Conservation (phyloP, 2,329 filamentous ascomycete genomes). For the Colletotrichum plurivorum region DNA sequence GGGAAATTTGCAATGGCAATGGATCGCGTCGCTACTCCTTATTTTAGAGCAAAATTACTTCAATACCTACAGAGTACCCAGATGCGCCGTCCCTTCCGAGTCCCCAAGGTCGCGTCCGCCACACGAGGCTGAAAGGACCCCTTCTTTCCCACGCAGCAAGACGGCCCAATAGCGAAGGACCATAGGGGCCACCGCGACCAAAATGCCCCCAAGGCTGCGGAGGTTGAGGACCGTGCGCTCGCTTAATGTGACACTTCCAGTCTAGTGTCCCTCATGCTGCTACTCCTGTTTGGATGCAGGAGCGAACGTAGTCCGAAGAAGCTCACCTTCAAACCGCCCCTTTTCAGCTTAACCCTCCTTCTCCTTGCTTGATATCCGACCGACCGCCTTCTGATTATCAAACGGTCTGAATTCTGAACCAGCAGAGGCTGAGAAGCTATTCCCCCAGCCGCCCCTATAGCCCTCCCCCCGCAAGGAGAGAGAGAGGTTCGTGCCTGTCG, state of each 20-base stretch:
- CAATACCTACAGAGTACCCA: neutral
- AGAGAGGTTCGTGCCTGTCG: slow-evolving; percentile 14
- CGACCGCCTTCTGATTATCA: slow-evolving; percentile 36
- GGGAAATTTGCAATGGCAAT: slow-evolving; percentile 2
- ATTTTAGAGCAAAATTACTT: neutral
- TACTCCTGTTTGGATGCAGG: slow-evolving; percentile 40
- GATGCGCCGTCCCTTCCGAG: neutral
- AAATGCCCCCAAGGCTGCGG: slow-evolving; percentile 29
- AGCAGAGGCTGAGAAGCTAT: slow-evolving; percentile 31
- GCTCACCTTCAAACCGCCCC: slow-evolving; percentile 42
- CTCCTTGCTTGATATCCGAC: slow-evolving; percentile 40
- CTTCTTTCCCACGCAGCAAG: slow-evolving; percentile 17
- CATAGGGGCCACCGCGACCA: slow-evolving; percentile 14
- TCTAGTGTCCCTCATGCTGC: slow-evolving; percentile 39
- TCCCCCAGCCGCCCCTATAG: slow-evolving; percentile 28
- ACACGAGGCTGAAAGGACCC: slow-evolving; percentile 39
- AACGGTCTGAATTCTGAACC: slow-evolving; percentile 34
- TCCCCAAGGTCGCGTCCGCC: slow-evolving; percentile 26
- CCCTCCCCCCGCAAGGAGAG: slow-evolving; percentile 26
- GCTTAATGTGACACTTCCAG: slow-evolving; percentile 39
- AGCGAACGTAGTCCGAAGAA: slow-evolving; percentile 41
- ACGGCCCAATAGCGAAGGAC: slow-evolving; percentile 33
- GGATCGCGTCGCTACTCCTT: neutral
- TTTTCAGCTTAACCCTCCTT: slow-evolving; percentile 38
- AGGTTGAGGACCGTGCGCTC: slow-evolving; percentile 33